phyloP scores from a whole-genome alignment of 257 asterid species.

The Forsythia viridissima region DNA sequence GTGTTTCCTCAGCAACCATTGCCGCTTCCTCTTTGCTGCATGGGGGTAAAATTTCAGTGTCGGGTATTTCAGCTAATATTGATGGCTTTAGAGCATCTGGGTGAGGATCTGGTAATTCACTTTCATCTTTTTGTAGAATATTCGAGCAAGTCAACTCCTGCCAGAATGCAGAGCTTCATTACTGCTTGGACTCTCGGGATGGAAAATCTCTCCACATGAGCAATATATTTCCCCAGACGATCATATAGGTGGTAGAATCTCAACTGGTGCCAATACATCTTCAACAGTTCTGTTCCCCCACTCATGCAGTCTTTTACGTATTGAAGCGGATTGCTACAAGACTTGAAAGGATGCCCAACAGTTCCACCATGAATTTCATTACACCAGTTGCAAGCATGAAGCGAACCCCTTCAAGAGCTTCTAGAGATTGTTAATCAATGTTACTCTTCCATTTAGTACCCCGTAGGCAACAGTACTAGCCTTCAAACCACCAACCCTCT shows the following conservation, averaged over 20 bases:
- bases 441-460: conserved; percentile 40
- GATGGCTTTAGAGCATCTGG: conserved; percentile 48
- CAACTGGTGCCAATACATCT: conserved; percentile 67
- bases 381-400: conserved; percentile 91
- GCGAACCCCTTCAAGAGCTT: conserved; percentile 54
- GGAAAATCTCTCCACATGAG: conserved; percentile 74
- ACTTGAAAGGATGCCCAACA: conserved; percentile 78
- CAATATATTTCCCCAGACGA: conserved; percentile 74
- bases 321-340: conserved; percentile 70
- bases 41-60: conserved; percentile 54
- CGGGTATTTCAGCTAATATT: conserved; percentile 23
- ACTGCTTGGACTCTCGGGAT: conserved; percentile 81
- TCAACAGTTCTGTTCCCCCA: conserved; percentile 70
- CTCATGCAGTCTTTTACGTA: conserved; percentile 79
- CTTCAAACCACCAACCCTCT: conserved; percentile 69
- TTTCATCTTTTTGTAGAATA: conserved; percentile 83
- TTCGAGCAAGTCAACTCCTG: conserved; percentile 77
- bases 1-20: conserved; percentile 72
- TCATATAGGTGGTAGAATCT: conserved; percentile 74
- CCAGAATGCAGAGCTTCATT: conserved; percentile 91
- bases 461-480: conserved; percentile 69
- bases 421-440: conserved; percentile 70
- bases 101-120: conserved; percentile 65
- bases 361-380: conserved; percentile 81
- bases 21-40: conserved; percentile 52